Conservation (phyloP, 116 monocot species). For the Trichopus zeylanicus region DNA sequence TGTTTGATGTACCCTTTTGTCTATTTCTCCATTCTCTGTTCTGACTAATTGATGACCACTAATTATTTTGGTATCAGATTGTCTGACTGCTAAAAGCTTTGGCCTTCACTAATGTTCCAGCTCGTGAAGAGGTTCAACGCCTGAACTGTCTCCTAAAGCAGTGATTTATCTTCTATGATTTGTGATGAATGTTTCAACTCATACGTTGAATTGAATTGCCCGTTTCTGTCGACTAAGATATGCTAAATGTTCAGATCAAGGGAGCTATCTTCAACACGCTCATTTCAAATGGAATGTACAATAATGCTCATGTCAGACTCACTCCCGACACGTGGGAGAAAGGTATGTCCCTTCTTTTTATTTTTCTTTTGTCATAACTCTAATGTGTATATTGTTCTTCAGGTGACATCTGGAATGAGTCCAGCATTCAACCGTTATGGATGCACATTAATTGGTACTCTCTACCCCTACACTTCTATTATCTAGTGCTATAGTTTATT, state of each 20-base stretch:
- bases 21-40: not conserved
- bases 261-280: slow-evolving; percentile 92
- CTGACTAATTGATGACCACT: not conserved
- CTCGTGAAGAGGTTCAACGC: slow-evolving; percentile 65
- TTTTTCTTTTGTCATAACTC: not conserved
- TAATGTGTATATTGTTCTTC: not conserved
- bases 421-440: slow-evolving; percentile 93
- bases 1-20: not conserved
- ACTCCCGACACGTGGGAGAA: slow-evolving; percentile 96
- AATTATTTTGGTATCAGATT: slow-evolving; percentile 36
- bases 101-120: slow-evolving; percentile 80
- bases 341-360: slow-evolving; percentile 28
- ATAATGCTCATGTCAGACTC: slow-evolving; percentile 90
- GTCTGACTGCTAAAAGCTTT: slow-evolving; percentile 89
- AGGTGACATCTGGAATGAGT: slow-evolving; percentile 99
- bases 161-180: too few species aligned
- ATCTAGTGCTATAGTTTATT: not conserved
- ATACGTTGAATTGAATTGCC: too few species aligned
- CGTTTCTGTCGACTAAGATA: too few species aligned
- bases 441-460: slow-evolving; percentile 90
- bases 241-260: slow-evolving; percentile 84
- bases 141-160: too few species aligned
- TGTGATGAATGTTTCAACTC: too few species aligned
- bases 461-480: not conserved
- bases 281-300: slow-evolving; percentile 82